Percentiles rank a stretch among this genome's conserved stretches.
These are phyloP conservation scores for Begonia peltatifolia DNA, from an alignment of 306 rosid species.

Conservation along the genomic window DNA sequence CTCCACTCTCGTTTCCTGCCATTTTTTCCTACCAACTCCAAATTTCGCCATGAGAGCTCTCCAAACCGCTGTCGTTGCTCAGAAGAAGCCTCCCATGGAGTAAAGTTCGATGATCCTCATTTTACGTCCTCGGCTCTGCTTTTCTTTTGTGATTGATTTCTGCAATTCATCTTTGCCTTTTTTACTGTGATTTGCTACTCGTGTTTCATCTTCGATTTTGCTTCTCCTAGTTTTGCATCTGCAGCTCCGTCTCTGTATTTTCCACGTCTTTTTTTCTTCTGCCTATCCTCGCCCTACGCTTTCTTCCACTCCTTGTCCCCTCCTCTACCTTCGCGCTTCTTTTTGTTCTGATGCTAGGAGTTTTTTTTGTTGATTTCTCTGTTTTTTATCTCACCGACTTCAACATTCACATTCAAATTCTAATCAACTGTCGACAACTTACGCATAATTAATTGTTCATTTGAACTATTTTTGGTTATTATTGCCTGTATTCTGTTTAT, in stretches of 20 bases:
- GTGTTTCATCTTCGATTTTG: neutral
- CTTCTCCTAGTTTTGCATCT: neutral
- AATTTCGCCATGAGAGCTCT: slow-evolving; percentile 15
- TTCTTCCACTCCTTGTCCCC: neutral
- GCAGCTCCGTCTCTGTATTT: neutral
- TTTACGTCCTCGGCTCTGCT: neutral
- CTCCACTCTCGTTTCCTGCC: neutral
- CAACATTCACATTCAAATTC: too few relatives aligned
- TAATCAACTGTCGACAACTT: too few relatives aligned
- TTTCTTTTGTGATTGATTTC: neutral
- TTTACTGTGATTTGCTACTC: neutral
- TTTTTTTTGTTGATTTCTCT: neutral
- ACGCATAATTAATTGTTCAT: too few relatives aligned
- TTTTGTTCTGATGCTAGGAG: neutral
- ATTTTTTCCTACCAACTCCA: neutral
- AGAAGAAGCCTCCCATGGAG: slow-evolving; percentile 15
- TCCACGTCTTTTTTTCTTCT: neutral
- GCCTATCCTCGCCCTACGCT: too few relatives aligned
- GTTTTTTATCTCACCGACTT: neutral
- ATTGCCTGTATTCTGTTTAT: too few relatives aligned
- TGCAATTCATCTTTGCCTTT: neutral
- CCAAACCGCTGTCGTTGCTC: slow-evolving; percentile 9
- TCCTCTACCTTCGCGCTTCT: neutral
- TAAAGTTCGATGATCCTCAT: slow-evolving; percentile 3
- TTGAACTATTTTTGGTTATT: too few relatives aligned